Conservation (phyloP, 2,329 filamentous ascomycete genomes). For the Paecilomyces formosus region DNA sequence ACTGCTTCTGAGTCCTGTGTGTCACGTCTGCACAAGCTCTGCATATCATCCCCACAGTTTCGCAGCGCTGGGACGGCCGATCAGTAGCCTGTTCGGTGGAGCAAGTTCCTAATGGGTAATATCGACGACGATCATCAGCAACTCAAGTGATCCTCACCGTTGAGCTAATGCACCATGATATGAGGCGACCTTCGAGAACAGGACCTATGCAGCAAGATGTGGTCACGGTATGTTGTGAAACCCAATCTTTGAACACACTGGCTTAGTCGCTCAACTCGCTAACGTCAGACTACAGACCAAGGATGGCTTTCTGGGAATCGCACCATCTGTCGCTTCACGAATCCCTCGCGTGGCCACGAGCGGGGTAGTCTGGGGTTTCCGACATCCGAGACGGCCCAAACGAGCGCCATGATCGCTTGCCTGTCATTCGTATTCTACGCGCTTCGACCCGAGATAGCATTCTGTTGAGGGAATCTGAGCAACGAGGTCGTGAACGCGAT, state of each 20-base stretch:
- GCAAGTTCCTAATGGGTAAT: not conserved
- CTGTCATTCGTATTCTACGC: not conserved
- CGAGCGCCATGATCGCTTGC: not conserved
- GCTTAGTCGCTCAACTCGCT: not conserved
- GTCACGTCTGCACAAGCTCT: slow-evolving; percentile 1
- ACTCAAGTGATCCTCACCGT: not conserved
- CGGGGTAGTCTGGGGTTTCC: not conserved
- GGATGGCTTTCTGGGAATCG: not conserved
- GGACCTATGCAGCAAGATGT: not conserved
- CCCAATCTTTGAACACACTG: not conserved
- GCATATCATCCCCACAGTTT: slow-evolving; percentile 3
- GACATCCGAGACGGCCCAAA: not conserved
- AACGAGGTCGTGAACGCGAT: too few species aligned
- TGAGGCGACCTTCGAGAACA: not conserved
- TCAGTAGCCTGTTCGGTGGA: slow-evolving; percentile 4
- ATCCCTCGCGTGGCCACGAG: not conserved
- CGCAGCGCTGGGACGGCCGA: not conserved
- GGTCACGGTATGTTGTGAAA: not conserved
- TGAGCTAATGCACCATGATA: not conserved
- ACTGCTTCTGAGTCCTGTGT: not conserved
- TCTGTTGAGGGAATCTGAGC: too few species aligned
- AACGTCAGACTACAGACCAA: not conserved
- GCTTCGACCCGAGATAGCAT: too few species aligned
- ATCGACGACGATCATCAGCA: not conserved
- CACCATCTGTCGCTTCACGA: too few species aligned